phyloP scores from a whole-genome alignment of 139 green algal species.

The Zygnema cylindricum region DNA sequence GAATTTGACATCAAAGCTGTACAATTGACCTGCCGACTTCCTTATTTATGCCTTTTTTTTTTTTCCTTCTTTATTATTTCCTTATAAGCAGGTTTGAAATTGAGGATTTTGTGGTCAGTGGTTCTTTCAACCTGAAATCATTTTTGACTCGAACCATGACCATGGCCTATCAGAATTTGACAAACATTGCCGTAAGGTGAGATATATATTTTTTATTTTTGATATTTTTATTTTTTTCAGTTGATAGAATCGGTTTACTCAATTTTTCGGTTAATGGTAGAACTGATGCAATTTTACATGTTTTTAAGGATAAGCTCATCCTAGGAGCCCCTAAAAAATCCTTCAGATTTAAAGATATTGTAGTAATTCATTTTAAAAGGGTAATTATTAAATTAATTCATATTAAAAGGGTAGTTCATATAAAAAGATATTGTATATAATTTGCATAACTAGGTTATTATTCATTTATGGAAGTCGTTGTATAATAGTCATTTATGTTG shows the following conservation, averaged over 20 bases:
- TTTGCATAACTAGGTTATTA: no score
- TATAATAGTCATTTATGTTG: no score
- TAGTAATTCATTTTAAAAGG: no score
- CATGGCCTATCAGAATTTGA: conserved; percentile 37
- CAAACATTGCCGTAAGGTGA: conserved; percentile 43
- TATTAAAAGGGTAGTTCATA: no score
- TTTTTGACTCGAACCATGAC: conserved; percentile 33
- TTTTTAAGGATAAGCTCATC: background rate
- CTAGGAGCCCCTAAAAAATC: background rate
- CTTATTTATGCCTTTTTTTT: no score
- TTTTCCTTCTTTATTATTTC: no score
- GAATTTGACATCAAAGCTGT: no score
- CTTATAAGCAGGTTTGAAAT: conserved; percentile 49
- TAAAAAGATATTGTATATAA: no score
- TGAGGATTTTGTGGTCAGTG: conserved; percentile 20
- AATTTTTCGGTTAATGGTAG: background rate
- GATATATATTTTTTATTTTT: background rate
- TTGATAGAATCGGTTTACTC: background rate
- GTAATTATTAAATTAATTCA: no score
- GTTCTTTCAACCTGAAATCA: conserved; percentile 36
- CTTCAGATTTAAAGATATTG: background rate
- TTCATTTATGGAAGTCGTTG: no score
- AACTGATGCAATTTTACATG: background rate
- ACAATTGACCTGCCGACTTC: no score
- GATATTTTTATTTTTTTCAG: background rate